Evolutionary conservation across 805 yeast genomes (phyloP).

Genomic region (Metschnikowia kofuensis): DNA sequence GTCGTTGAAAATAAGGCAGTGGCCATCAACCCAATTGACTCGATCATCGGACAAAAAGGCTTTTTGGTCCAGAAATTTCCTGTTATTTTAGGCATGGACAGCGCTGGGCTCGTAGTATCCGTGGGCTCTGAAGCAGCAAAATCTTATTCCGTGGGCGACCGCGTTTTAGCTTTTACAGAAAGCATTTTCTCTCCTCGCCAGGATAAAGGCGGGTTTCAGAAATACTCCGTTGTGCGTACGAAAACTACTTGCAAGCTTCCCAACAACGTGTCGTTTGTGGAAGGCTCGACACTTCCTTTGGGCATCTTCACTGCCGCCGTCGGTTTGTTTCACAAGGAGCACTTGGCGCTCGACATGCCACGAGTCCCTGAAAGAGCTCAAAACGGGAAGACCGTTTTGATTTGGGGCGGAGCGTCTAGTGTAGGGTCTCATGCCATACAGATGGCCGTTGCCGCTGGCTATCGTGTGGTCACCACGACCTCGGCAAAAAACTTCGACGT

Average conservation of each 20-base stretch:
- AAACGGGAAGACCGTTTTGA: conserved; percentile 7
- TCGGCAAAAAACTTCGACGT: conserved; percentile 7
- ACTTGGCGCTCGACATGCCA: conserved; percentile 7
- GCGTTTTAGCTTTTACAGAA: conserved; percentile 10
- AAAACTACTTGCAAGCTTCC: conserved; percentile 6
- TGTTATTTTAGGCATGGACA: conserved; percentile 10
- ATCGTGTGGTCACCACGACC: conserved; percentile 9
- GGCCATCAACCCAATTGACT: conserved; percentile 10
- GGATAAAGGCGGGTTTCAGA: conserved; percentile 12
- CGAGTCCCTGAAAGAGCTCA: background rate
- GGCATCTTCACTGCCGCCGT: conserved; percentile 7
- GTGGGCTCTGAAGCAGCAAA: conserved; percentile 4
- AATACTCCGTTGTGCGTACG: conserved; percentile 8
- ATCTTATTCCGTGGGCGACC: conserved; percentile 5
- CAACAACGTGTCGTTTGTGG: conserved; percentile 5
- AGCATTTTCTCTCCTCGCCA: conserved; percentile 11
- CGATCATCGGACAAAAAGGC: conserved; percentile 4
- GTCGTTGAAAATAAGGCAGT: conserved; percentile 9
- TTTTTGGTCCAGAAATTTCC: conserved; percentile 9
- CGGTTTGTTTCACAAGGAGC: conserved; percentile 6
- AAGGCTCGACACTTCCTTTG: conserved; percentile 10
- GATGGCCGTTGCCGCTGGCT: conserved; percentile 12
- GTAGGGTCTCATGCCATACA: conserved; percentile 13
- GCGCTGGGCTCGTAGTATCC: conserved; percentile 10
- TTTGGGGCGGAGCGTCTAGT: conserved; percentile 16